Evolutionary conservation across 2,329 filamentous ascomycete genomes (phyloP), one percentile per base, ranked within the genome.

Genomic region (Raffaelea arxii): DNA sequence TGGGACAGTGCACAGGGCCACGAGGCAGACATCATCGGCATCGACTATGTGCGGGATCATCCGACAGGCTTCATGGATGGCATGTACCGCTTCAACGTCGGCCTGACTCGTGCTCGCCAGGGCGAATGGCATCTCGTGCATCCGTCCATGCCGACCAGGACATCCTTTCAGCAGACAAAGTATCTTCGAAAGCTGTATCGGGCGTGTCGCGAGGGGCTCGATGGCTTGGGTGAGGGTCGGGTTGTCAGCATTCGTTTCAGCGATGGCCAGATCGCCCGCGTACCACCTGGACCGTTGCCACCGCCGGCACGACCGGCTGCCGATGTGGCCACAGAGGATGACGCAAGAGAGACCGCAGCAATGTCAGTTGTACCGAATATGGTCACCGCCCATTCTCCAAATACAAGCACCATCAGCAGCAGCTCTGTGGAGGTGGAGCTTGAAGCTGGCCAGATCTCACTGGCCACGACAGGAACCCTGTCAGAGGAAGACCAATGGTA

Each of bases 91-190:
- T 60, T 74, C 3, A 71, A 70, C 16, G 70, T 74, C 0, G 68
- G 68, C 0, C 58, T 72, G 7, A 72, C 69, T 0, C 59, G 70
- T 3, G 68, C 69, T 0, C 56, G 65, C 3, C 65, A 70, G 39
- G 69, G 65, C 0, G 70, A 74, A 46, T 55, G 72, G 11, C 62
- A 73, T 4, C 11, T 74, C 11, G 70, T 73, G 67, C 61, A 70
- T 39, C 55, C 57, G 1, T 30, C 50, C 0, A 67, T 71, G 63
- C 45, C 51, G 14, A 38, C 16, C 6, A 6, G 27, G 1, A 2
- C 7, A 0, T 22, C 32, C 1, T 55, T 55, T 25, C 19, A 11
- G 2, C 19, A 35, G 3, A 54, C 46, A 3, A 41, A 46, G 4
- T 55, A 51, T 12, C 41, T 55, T 0, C 41, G 45, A 25, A 50